These are phyloP conservation scores for Cystobasidium sp. DNA, from an alignment of 1,284 basidiomycete species.

Conservation along the genomic window DNA sequence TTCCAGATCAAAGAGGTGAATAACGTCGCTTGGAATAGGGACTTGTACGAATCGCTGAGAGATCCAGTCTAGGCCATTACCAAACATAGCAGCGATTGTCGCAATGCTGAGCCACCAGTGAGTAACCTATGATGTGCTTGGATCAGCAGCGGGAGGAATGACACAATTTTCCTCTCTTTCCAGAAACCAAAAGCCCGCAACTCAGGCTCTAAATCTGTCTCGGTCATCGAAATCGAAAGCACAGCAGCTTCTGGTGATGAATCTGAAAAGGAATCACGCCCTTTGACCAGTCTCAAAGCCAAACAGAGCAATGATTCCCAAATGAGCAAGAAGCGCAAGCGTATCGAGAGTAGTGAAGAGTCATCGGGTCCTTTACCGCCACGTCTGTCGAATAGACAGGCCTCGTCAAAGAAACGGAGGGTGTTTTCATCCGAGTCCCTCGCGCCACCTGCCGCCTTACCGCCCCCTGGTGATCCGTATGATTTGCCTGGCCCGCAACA, in stretches of 20 bases:
- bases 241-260: background rate
- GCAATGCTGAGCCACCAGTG: background rate
- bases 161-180: background rate
- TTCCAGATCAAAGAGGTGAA: conserved; percentile 6
- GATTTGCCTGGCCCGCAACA: no score
- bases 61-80: background rate
- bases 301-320: background rate
- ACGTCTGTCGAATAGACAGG: no score
- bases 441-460: no score
- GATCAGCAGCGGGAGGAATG: background rate
- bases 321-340: no score
- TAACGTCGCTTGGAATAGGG: background rate
- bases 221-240: conserved; percentile 13
- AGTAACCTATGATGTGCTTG: background rate
- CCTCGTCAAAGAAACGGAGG: no score
- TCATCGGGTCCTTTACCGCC: no score
- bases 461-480: no score
- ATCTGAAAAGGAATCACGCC: background rate
- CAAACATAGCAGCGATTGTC: conserved; percentile 18
- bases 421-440: no score
- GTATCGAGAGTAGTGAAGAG: no score
- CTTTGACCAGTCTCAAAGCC: background rate
- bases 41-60: background rate
- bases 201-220: background rate
- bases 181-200: background rate